Conservation (phyloP, 1,284 basidiomycete genomes). For the Ganoderma leucocontextum region DNA sequence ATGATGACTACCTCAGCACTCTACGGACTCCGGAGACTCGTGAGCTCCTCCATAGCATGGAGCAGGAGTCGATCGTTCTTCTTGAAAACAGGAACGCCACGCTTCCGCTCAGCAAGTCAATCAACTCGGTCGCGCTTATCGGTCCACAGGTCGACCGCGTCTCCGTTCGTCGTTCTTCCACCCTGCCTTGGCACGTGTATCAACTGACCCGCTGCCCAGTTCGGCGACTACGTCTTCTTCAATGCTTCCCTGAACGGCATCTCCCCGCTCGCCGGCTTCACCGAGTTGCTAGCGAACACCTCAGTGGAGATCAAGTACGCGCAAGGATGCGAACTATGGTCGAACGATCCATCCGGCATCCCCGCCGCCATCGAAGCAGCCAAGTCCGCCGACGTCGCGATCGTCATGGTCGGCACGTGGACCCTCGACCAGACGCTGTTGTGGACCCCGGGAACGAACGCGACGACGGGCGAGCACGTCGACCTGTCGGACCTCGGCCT, state of each 20-base stretch:
- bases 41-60: conserved; percentile 60
- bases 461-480: conserved; percentile 76
- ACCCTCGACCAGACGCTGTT: conserved; percentile 68
- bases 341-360: conserved; percentile 65
- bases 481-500: conserved; percentile 67
- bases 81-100: conserved; percentile 64
- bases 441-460: conserved; percentile 71
- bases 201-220: conserved; percentile 44
- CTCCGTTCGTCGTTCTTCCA: conserved; percentile 49
- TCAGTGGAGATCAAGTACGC: conserved; percentile 68
- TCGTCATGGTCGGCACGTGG: conserved; percentile 77
- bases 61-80: conserved; percentile 68
- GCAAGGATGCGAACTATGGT: conserved; percentile 73
- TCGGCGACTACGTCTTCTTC: conserved; percentile 78
- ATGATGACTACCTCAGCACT: conserved; percentile 62
- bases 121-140: conserved; percentile 65
- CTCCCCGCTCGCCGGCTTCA: conserved; percentile 68
- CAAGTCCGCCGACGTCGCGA: conserved; percentile 61
- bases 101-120: conserved; percentile 61
- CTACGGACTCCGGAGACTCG: conserved; percentile 63
- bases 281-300: conserved; percentile 56
- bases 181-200: neutral
- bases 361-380: conserved; percentile 63
- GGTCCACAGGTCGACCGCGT: conserved; percentile 72
- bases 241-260: conserved; percentile 69